Base-by-base conservation (phyloP, 768 basidiomycete genomes). In the Mycena kentingensis region DNA sequence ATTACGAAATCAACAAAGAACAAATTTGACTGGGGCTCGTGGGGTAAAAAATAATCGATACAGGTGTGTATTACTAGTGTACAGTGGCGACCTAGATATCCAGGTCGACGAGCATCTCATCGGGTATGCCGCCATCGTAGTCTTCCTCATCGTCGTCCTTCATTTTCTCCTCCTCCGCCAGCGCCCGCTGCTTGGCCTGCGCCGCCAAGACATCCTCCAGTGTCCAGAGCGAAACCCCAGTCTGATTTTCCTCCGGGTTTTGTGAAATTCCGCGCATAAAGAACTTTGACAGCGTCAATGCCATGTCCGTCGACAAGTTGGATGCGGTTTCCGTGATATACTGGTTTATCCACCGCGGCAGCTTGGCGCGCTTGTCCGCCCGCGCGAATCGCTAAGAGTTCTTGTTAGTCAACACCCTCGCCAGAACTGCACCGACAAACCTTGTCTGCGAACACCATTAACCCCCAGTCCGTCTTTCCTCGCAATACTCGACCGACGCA, bases 401-500 rank as follows among this genome's bases (percentile, higher is more conserved):
- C 46, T 41, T 15, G 48, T 32, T 19, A 37, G 12, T 25, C 29
- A 22, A 12, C 22, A 19, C 12, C 18, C 12, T 32, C 34, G 26
- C 31, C 25, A 18, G 12, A 3, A 44, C 35, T 51, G 45, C 2
- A 28, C 10, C 12, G n/a, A 60, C 66, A 39, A 27, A 94, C 97
- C 83, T 96, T 97, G 71, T 99, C 97, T 1, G 97, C 97, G 67
- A 99, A 99, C 11, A 98, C 85, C 97, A 99, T 99, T 63, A 99
- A 71, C 28, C 97, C 97, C 92, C 97, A 99, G 71, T 99, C 97
- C 3, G 97, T 98, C 76, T 99, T 99, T 58, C 97, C 97, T 45
- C 97, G 85, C 68, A 99, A 70, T 24, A 96, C 97, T 60, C 97
- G 93, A 22, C 97, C 97, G 7, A 99, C 96, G 69, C 97, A 99